phyloP scores from a whole-genome alignment of 2,329 filamentous ascomycete species.

The Sporothrix euskadiensis region DNA sequence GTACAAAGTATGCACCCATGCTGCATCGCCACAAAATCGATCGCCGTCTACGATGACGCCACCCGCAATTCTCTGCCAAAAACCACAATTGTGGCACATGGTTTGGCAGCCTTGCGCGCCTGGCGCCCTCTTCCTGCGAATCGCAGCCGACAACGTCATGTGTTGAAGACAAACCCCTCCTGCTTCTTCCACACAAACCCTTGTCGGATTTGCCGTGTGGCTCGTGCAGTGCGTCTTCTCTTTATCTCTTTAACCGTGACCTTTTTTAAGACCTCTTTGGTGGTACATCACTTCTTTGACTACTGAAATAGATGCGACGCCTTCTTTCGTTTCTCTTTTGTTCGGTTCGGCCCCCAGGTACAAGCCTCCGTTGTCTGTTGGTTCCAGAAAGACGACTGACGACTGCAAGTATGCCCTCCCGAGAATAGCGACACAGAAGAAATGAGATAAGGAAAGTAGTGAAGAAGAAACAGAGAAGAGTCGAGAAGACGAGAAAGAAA shows the following conservation, averaged over 20 bases:
- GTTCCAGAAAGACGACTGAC: background rate
- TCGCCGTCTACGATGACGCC: background rate
- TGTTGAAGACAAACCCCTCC: background rate
- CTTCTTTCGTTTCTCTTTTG: background rate
- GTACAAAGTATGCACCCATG: background rate
- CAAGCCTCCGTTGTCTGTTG: background rate
- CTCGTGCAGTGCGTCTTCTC: background rate
- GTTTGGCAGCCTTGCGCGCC: slow-evolving; percentile 13
- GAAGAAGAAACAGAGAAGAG: background rate
- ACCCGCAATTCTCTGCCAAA: background rate
- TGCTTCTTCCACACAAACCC: background rate
- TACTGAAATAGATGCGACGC: background rate
- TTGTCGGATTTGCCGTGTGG: slow-evolving; percentile 10
- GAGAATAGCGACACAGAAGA: background rate
- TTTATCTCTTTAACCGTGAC: background rate
- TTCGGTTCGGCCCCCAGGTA: background rate
- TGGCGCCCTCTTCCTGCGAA: slow-evolving; percentile 8
- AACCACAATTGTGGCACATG: background rate
- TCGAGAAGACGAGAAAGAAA: background rate
- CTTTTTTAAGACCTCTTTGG: background rate
- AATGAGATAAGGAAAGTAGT: background rate
- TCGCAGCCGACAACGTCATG: background rate
- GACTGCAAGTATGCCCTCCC: background rate
- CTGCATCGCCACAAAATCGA: slow-evolving; percentile 1
- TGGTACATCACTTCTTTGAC: background rate